Evolutionary conservation across 2,329 filamentous ascomycete genomes (phyloP).

Genomic region (Talaromyces marneffei): DNA sequence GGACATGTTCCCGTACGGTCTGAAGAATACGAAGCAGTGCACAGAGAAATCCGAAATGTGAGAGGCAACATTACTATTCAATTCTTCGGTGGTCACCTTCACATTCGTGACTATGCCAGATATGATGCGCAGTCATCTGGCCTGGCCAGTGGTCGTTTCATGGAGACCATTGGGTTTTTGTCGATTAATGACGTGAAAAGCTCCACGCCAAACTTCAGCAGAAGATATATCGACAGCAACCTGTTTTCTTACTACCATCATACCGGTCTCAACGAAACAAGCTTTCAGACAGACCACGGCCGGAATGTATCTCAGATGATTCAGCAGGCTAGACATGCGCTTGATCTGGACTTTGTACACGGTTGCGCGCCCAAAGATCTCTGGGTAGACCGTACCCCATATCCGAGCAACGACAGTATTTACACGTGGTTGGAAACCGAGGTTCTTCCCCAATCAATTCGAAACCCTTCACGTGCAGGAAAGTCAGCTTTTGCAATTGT

Average conservation of each 20-base stretch:
- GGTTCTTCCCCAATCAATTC: conserved; percentile 64
- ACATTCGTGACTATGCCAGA: conserved; percentile 75
- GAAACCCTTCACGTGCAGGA: conserved; percentile 52
- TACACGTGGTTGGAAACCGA: conserved; percentile 73
- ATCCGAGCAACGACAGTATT: conserved; percentile 67
- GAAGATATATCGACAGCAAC: conserved; percentile 92
- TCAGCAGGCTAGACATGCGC: conserved; percentile 58
- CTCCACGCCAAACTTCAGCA: conserved; percentile 55
- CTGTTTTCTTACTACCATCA: conserved; percentile 78
- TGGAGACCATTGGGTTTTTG: conserved; percentile 93
- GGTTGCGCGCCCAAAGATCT: conserved; percentile 78
- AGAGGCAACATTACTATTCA: conserved; percentile 81
- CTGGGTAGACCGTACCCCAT: conserved; percentile 76
- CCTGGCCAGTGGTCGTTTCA: conserved; percentile 81
- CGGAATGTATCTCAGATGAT: conserved; percentile 67
- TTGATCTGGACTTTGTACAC: conserved; percentile 66
- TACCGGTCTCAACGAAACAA: conserved; percentile 62
- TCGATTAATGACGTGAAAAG: conserved; percentile 65
- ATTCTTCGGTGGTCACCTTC: conserved; percentile 85
- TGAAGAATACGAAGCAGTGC: conserved; percentile 70
- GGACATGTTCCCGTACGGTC: conserved; percentile 82
- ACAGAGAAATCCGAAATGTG: conserved; percentile 66
- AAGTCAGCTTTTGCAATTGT: conserved; percentile 63
- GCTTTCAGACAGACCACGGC: conserved; percentile 72
- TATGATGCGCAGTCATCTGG: conserved; percentile 75